Evolutionary conservation across 495 filamentous ascomycete species (phyloP).

Genomic region (Xylaria bambusicola): DNA sequence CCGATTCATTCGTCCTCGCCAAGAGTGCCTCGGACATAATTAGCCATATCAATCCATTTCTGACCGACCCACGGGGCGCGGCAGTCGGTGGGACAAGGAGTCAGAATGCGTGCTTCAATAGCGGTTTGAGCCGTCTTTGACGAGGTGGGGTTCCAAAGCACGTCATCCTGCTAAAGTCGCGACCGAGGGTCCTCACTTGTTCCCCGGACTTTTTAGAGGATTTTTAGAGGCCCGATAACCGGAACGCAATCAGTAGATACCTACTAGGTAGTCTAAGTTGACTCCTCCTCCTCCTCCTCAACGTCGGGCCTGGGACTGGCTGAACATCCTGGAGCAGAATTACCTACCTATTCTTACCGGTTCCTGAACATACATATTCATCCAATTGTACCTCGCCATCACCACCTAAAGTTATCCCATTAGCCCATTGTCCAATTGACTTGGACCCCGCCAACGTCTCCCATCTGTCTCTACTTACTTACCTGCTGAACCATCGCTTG

Average conservation of each 20-base stretch:
- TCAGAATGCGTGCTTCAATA: conserved; percentile 1
- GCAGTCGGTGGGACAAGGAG: conserved; percentile 13
- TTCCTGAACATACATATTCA: neutral
- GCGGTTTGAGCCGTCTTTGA: neutral
- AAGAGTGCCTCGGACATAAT: too few species aligned
- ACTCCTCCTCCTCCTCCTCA: too few species aligned
- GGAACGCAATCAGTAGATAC: conserved; percentile 9
- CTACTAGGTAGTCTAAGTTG: too few species aligned
- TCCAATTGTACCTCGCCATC: conserved; percentile 9
- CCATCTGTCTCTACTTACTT: neutral
- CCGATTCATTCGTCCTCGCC: too few species aligned
- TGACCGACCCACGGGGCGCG: neutral
- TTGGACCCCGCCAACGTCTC: neutral
- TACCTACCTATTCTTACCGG: too few species aligned
- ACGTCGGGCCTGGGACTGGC: too few species aligned
- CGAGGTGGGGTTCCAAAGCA: conserved; percentile 12
- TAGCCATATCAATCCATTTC: too few species aligned
- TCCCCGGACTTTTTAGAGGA: conserved; percentile 18
- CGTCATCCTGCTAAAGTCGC: conserved; percentile 12
- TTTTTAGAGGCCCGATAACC: conserved; percentile 16
- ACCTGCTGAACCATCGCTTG: too few species aligned
- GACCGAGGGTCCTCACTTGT: conserved; percentile 3
- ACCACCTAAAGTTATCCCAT: too few species aligned
- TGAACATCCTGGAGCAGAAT: too few species aligned
- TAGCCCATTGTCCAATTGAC: neutral